Conservation (phyloP, 2,329 filamentous ascomycete genomes). For the Sporothrix variecibatus region DNA sequence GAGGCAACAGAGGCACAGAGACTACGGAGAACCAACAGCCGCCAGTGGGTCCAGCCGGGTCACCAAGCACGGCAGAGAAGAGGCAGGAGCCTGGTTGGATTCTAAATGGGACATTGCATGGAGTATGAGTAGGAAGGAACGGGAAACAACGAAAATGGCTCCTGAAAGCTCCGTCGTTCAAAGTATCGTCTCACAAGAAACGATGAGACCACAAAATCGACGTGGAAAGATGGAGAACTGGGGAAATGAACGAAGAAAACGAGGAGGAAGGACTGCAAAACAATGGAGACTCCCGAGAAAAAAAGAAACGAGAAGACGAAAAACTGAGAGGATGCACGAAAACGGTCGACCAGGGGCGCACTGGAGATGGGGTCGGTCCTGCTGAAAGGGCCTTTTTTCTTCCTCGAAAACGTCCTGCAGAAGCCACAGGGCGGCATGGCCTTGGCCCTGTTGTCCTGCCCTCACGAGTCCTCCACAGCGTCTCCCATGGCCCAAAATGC, state of each 20-base stretch:
- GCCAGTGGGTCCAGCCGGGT: background rate
- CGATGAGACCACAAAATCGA: background rate
- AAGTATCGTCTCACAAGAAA: no score
- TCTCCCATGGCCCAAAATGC: background rate
- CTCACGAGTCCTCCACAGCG: background rate
- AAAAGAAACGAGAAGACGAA: background rate
- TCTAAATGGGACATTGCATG: background rate
- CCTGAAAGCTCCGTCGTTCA: background rate
- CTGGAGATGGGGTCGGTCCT: background rate
- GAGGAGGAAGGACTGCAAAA: background rate
- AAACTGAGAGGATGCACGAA: background rate
- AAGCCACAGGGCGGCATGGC: background rate
- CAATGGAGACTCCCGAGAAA: background rate
- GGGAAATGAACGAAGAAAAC: slow-evolving; percentile 4
- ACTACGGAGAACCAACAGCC: background rate
- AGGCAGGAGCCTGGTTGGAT: background rate
- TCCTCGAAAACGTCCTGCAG: background rate
- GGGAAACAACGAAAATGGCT: background rate
- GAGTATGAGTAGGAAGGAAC: background rate
- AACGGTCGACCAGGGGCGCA: background rate
- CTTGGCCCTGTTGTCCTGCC: background rate
- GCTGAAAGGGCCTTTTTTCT: background rate
- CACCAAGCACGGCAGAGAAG: background rate
- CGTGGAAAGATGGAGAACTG: background rate
- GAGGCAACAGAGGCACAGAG: background rate